Percentiles rank a stretch among this genome's conserved stretches.
Conservation (phyloP, 2,329 filamentous ascomycete genomes). For the Dryadomyces quercivorus region DNA sequence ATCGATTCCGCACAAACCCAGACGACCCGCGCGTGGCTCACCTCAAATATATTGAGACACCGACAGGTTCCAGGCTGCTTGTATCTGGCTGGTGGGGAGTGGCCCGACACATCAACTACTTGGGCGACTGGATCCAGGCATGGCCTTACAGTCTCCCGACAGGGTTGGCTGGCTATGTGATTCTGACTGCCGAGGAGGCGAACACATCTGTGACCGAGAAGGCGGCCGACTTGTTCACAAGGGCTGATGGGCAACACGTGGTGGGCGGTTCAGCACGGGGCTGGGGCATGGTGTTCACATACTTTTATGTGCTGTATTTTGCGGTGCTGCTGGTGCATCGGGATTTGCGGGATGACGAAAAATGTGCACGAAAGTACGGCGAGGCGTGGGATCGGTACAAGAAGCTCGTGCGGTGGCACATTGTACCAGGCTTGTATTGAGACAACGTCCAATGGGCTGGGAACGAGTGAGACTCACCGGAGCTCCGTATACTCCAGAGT, state of each 20-base stretch:
- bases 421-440: constrained; percentile 76
- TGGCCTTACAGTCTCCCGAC: constrained; percentile 88
- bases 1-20: constrained; percentile 80
- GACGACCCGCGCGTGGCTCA: constrained; percentile 66
- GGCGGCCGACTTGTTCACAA: constrained; percentile 34
- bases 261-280: constrained; percentile 63
- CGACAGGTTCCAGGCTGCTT: constrained; percentile 67
- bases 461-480: no score
- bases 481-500: no score
- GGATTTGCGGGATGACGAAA: constrained; percentile 77
- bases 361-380: constrained; percentile 84
- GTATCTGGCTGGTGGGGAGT: constrained; percentile 88
- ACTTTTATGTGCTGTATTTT: constrained; percentile 93
- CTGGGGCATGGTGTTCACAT: constrained; percentile 80
- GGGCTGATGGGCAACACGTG: constrained; percentile 49
- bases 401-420: constrained; percentile 66
- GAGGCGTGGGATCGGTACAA: constrained; percentile 87
- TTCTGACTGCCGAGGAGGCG: constrained; percentile 43
- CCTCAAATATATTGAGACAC: constrained; percentile 77
- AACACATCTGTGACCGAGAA: constrained; percentile 18
- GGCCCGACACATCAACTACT: constrained; percentile 88
- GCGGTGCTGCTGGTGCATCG: constrained; percentile 76
- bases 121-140: constrained; percentile 88
- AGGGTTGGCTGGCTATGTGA: constrained; percentile 68
- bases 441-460: no score